Percentiles rank a stretch among this genome's conserved stretches.
Evolutionary conservation across 331 rosid genomes (phyloP).

Genomic region (Telfairia occidentalis): DNA sequence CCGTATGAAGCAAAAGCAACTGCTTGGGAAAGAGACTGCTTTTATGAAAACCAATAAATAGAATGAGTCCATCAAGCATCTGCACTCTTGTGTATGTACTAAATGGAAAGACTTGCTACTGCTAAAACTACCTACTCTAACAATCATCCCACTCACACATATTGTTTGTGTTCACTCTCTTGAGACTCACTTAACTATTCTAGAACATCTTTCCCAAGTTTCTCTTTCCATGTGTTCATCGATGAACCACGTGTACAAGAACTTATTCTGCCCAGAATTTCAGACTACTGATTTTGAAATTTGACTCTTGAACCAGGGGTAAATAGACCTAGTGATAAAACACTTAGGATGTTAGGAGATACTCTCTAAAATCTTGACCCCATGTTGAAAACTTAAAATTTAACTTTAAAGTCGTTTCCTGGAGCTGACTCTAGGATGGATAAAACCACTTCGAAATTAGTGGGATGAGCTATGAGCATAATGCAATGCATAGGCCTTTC

Average conservation of each 20-base stretch:
- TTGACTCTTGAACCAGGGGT: background rate
- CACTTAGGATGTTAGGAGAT: background rate
- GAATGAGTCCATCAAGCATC: background rate
- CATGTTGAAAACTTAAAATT: background rate
- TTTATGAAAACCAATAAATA: too few relatives aligned
- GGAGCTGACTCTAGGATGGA: background rate
- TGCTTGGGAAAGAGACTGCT: background rate
- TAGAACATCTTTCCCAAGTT: background rate
- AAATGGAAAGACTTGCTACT: background rate
- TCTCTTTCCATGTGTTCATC: background rate
- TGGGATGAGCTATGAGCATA: background rate
- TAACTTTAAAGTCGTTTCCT: background rate
- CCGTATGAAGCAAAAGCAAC: background rate
- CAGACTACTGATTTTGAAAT: background rate
- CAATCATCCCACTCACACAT: background rate
- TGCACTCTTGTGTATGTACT: too few relatives aligned
- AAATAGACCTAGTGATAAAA: background rate
- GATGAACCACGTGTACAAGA: background rate
- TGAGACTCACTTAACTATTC: background rate
- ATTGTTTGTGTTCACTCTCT: background rate
- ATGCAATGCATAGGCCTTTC: background rate
- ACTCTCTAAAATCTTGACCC: background rate
- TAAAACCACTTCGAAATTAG: background rate
- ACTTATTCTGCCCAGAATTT: background rate
- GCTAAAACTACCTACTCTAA: background rate